Evolutionary conservation across 331 rosid genomes (phyloP), one percentile per base, ranked within the genome.

Genomic region (Acacia concinna): DNA sequence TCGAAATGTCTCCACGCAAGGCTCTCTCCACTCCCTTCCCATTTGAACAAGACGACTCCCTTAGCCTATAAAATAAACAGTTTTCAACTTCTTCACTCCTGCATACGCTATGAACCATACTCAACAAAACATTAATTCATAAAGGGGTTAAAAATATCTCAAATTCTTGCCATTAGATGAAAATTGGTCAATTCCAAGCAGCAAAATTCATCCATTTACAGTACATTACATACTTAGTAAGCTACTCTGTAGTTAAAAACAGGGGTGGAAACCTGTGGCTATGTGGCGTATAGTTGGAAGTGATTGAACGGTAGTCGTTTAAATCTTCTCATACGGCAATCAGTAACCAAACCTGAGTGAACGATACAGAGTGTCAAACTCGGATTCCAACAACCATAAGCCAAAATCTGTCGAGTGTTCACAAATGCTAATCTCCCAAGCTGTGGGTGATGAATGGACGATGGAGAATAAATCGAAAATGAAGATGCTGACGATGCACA

Each of bases 161-260:
- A 71, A 46, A 66, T 71, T 64, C 87, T 77, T 83, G 83, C 97
- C 97, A 86, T 88, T 86, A 17, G 83, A 84, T 41, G 79, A 25
- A 72, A 93, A 89, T 68, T 91, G 93, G 91, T 88, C 82, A 89
- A 79, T 94, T 89, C 92, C 97, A 89, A 68, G 94, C 79, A 30
- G 98, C 94, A 83, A 84, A 93, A 77, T 89, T 89, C 86, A 93
- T 80, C 98, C 97, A 93, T 81, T 93, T 94, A 70, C 97, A 89
- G 89, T 93, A 91, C 68, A 91, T 75, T 47, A 93, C 89, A 81
- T 88, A 93, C 90, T 88, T 89, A 20, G 91, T 89, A 73, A 93
- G 92, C 85, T 93, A 92, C 84, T 91, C 98, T 35, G 85, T 66
- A 35, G 92, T 84, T 56, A 60, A 76, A 90, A 85, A 63, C 81